phyloP scores from a whole-genome alignment of 441 rosid genomes.

The Populus tomentosa region DNA sequence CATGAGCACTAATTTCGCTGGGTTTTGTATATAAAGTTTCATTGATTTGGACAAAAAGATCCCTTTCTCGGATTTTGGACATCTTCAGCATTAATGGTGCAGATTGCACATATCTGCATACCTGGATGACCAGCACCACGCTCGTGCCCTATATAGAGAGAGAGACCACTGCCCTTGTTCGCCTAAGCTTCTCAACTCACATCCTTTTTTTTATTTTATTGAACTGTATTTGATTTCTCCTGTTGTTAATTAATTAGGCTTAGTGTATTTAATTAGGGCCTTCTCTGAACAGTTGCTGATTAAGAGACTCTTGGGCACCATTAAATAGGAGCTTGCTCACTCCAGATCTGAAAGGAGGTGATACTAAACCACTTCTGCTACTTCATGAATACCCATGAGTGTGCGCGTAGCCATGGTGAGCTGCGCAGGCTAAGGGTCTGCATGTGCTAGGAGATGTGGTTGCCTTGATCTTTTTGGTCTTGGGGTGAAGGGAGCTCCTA shows the following conservation, averaged over 20 bases:
- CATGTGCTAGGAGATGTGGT: background rate
- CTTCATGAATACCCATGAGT: background rate
- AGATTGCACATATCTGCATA: background rate
- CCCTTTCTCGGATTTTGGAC: no score
- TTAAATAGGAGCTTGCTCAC: conserved; percentile 1
- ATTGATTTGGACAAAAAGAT: background rate
- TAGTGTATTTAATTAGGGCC: background rate
- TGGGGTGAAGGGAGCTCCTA: conserved; percentile 3
- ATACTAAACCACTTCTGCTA: background rate
- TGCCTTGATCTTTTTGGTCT: background rate
- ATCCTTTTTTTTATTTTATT: no score
- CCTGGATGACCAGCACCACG: no score
- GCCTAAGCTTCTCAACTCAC: background rate
- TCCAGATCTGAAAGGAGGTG: background rate
- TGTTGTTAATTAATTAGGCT: no score
- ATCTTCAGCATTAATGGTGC: background rate
- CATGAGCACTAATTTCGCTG: background rate
- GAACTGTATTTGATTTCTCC: no score
- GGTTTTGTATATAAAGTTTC: background rate
- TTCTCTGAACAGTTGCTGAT: background rate
- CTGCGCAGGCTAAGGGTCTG: background rate
- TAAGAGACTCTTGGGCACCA: background rate
- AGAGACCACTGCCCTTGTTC: background rate
- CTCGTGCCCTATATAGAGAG: background rate
- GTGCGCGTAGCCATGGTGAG: background rate